These are phyloP conservation scores for Powellomyces hirtus DNA, from an alignment of 192 early-diverging fungal species.

Conservation along the genomic window DNA sequence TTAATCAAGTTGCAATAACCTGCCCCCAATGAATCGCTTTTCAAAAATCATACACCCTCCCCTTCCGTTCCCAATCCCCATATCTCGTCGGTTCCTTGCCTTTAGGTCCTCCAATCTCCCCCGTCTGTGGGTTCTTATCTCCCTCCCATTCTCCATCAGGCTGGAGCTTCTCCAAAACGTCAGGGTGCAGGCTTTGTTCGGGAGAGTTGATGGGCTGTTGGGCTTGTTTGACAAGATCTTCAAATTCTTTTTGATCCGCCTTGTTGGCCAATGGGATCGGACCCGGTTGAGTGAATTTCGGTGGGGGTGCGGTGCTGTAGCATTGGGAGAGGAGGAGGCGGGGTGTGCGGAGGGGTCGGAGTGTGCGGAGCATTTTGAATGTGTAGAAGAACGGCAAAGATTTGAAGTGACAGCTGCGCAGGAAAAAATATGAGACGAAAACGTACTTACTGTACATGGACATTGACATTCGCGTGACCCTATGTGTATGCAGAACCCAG, in stretches of 20 bases:
- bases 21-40: too few species aligned
- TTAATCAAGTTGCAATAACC: too few species aligned
- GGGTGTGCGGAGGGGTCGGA: too few species aligned
- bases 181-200: conserved; percentile 33
- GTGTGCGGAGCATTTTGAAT: too few species aligned
- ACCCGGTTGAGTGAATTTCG: conserved; percentile 39
- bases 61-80: conserved; percentile 81
- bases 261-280: conserved; percentile 71
- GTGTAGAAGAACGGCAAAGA: too few species aligned
- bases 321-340: too few species aligned
- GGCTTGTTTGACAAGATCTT: conserved; percentile 58
- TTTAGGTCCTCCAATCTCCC: conserved; percentile 71
- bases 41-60: conserved; percentile 70
- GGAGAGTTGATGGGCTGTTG: conserved; percentile 33
- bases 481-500: too few species aligned
- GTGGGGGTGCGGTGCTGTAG: too few species aligned
- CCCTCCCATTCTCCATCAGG: conserved; percentile 60
- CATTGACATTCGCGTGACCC: too few species aligned
- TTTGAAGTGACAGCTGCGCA: too few species aligned
- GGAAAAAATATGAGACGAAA: too few species aligned
- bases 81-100: conserved; percentile 79
- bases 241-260: conserved; percentile 69
- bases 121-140: conserved; percentile 66
- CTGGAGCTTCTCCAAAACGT: conserved; percentile 49
- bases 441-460: too few species aligned